Percentiles rank a stretch among this genome's conserved stretches.
These are phyloP conservation scores for Hirschfeldia incana DNA, from an alignment of 345 rosid species.

Conservation along the genomic window DNA sequence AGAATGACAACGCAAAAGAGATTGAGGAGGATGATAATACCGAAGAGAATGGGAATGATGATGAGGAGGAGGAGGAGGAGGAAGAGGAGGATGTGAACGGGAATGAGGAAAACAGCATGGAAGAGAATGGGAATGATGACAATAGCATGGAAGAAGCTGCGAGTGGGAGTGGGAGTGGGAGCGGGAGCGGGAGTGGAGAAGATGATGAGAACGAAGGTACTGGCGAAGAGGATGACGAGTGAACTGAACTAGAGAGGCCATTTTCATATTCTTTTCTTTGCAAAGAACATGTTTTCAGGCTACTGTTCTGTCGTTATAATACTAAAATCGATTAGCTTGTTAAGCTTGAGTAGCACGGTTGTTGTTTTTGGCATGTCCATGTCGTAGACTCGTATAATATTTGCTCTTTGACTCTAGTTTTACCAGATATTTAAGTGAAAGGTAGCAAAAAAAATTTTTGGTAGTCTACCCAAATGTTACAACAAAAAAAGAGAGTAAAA, in stretches of 20 bases:
- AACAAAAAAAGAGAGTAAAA: slow-evolving; percentile 23
- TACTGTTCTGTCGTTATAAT: slow-evolving; percentile 6
- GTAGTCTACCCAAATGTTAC: slow-evolving; percentile 25
- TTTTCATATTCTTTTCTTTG: neutral
- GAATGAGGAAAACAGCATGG: neutral
- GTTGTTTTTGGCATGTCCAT: neutral
- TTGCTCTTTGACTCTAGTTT: neutral
- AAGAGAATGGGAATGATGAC: neutral
- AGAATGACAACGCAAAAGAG: neutral
- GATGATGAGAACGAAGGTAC: slow-evolving; percentile 15
- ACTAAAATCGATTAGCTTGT: neutral
- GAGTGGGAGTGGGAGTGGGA: neutral
- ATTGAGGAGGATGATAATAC: neutral
- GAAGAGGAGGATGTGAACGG: neutral
- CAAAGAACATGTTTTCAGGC: slow-evolving; percentile 7
- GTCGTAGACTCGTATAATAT: neutral
- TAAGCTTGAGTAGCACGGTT: neutral
- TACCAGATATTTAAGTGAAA: neutral
- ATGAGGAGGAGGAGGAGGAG: neutral
- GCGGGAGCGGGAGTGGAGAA: neutral
- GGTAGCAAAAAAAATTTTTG: neutral
- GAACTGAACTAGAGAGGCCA: neutral
- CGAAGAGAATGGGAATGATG: slow-evolving; percentile 24
- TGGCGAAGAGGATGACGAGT: slow-evolving; percentile 24
- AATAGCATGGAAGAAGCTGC: neutral